Base-by-base conservation (phyloP, 768 basidiomycete species). In the Lentinula sp. region DNA sequence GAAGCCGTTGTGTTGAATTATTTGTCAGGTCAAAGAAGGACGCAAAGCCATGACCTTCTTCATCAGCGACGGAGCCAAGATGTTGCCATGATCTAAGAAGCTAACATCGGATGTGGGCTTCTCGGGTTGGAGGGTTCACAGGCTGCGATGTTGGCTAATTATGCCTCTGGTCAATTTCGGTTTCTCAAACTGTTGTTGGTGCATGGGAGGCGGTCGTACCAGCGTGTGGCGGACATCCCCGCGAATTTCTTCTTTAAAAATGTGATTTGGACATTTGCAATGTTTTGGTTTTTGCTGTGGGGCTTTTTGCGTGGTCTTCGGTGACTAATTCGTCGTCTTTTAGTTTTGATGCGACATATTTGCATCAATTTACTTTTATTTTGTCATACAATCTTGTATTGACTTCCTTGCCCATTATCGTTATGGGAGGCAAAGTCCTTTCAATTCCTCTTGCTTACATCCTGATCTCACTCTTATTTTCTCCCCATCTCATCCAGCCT, bases 201-300 rank as follows among this genome's bases (percentile, higher is more conserved):
- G 8, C 96, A 99, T 70, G 96, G 96, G 5, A 86, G 93, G 28
- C 97, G 96, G 96, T 95, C 92, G 33, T 98, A 99, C 74, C 90
- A 93, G 67, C 91, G 96, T 46, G 80, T 98, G 46, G 94, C 95
- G 15, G 94, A 96, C 68, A 96, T 98, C 93, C 92, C 95, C 66
- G 88, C 87, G 67, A 97, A 95, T 74, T 98, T 98, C 78, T 98
- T 98, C 76, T 98, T 98, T 82, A 98, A 98, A 90, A 93, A 91
- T 68, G 90, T 95, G 61, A 88, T 95, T 59, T 95, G 93, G 92
- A 95, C 93, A 2, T 82, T 95, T 67, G 88, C 90, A 7, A 83
- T 92, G 83, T 98, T 98, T 77, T 96, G 95, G 91, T 98, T 81
- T 74, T 79, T 95, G 68, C 85, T 92, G 39, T 97, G 85, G 74